phyloP scores from a whole-genome alignment of 768 basidiomycete species.

The Auricularia sp. region DNA sequence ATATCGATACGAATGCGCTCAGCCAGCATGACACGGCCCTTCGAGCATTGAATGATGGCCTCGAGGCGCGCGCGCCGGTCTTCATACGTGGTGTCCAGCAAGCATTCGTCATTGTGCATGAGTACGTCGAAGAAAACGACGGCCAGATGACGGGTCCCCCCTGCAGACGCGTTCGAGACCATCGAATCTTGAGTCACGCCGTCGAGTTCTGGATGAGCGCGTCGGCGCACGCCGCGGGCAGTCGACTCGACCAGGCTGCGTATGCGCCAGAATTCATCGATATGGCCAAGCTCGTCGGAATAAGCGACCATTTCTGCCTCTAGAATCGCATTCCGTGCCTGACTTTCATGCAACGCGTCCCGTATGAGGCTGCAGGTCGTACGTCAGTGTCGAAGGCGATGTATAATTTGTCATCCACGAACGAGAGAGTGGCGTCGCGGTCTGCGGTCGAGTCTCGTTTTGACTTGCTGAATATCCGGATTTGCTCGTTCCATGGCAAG shows the following conservation, averaged over 20 bases:
- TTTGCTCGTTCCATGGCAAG: conserved; percentile 29
- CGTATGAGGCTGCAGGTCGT: conserved; percentile 41
- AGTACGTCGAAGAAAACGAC: conserved; percentile 86
- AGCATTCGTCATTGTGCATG: conserved; percentile 48
- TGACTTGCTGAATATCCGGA: conserved; percentile 84
- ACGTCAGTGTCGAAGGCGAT: neutral
- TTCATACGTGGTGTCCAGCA: conserved; percentile 48
- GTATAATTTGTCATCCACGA: conserved; percentile 8
- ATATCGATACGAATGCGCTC: conserved; percentile 42
- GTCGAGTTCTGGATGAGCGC: neutral
- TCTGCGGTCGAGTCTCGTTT: conserved; percentile 74
- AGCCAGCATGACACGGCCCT: conserved; percentile 57
- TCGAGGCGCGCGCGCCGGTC: conserved; percentile 56
- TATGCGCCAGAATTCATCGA: conserved; percentile 80
- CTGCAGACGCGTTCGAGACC: conserved; percentile 28
- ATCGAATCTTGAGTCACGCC: conserved; percentile 30
- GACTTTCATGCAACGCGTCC: conserved; percentile 34
- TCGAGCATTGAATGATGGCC: conserved; percentile 37
- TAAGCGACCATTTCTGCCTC: conserved; percentile 92
- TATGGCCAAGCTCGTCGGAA: conserved; percentile 39
- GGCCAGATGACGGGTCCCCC: conserved; percentile 48
- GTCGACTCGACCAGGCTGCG: conserved; percentile 48
- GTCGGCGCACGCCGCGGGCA: conserved; percentile 41
- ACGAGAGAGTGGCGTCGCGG: conserved; percentile 53
- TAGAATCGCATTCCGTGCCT: conserved; percentile 28